These are phyloP conservation scores for Eruca vesicaria DNA, from an alignment of 441 rosid species.

Conservation along the genomic window DNA sequence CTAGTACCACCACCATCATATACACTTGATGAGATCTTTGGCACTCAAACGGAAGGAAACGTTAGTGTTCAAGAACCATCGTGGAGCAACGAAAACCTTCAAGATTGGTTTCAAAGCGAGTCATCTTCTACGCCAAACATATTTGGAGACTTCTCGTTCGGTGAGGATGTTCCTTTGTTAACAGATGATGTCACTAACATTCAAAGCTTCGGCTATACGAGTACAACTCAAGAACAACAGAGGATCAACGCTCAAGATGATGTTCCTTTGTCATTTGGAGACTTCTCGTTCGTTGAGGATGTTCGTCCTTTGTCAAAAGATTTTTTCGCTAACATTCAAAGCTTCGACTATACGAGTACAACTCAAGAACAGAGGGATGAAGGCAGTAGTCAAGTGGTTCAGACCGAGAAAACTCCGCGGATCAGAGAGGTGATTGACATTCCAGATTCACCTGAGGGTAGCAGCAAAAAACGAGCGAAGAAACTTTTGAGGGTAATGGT, in stretches of 20 bases:
- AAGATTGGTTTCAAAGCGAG: background rate
- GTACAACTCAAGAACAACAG: background rate
- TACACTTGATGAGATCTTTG: background rate
- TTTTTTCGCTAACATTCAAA: background rate
- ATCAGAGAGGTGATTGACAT: background rate
- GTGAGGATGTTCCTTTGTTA: background rate
- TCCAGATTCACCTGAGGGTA: background rate
- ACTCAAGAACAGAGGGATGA: too few relatives aligned
- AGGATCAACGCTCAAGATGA: background rate
- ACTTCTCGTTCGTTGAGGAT: slow-evolving; percentile 1
- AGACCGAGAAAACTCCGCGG: background rate
- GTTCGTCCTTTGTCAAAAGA: background rate
- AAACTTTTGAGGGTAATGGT: slow-evolving; percentile 55
- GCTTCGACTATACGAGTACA: background rate
- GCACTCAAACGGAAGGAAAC: background rate
- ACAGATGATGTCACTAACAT: background rate
- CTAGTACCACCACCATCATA: background rate
- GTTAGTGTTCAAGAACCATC: background rate
- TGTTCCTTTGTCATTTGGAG: too few relatives aligned
- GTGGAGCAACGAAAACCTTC: background rate
- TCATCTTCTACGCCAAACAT: background rate
- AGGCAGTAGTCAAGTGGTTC: slow-evolving; percentile 6
- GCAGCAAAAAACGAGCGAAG: background rate
- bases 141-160: background rate
- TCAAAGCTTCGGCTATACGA: background rate